These are phyloP conservation scores for Ceraceosorus bombacis DNA, from an alignment of 1,284 basidiomycete species.

Conservation along the genomic window DNA sequence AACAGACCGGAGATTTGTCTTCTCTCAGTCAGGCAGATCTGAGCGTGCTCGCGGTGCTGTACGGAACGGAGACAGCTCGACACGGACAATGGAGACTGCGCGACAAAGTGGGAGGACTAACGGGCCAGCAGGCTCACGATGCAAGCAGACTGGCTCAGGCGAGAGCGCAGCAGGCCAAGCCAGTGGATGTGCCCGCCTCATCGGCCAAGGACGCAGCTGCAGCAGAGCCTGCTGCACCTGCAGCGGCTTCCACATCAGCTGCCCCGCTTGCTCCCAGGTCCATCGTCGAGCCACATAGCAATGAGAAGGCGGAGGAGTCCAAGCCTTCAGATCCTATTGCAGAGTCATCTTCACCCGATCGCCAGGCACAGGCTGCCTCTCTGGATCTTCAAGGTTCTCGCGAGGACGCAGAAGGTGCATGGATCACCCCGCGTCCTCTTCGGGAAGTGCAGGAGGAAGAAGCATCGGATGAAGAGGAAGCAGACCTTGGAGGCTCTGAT, in stretches of 20 bases:
- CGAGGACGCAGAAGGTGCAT: slow-evolving; percentile 18
- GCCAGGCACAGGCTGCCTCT: slow-evolving; percentile 9
- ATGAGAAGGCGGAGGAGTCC: too few relatives aligned
- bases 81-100: slow-evolving; percentile 55
- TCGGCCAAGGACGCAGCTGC: not conserved
- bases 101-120: slow-evolving; percentile 50
- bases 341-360: not conserved
- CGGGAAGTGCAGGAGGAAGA: not conserved
- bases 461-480: slow-evolving; percentile 12
- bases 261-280: not conserved
- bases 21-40: slow-evolving; percentile 88
- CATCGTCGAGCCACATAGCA: too few relatives aligned
- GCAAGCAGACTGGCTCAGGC: too few relatives aligned
- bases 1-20: slow-evolving; percentile 91
- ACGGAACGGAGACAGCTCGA: slow-evolving; percentile 61
- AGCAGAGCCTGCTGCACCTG: not conserved
- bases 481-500: slow-evolving; percentile 60
- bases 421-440: not conserved
- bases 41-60: slow-evolving; percentile 80
- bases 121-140: slow-evolving; percentile 29
- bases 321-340: not conserved
- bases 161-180: slow-evolving; percentile 2
- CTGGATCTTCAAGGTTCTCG: too few relatives aligned
- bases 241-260: slow-evolving; percentile 5
- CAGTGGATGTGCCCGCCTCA: not conserved